Evolutionary conservation across 345 rosid genomes (phyloP).

Genomic region (Xanthoceras sorbifolium): DNA sequence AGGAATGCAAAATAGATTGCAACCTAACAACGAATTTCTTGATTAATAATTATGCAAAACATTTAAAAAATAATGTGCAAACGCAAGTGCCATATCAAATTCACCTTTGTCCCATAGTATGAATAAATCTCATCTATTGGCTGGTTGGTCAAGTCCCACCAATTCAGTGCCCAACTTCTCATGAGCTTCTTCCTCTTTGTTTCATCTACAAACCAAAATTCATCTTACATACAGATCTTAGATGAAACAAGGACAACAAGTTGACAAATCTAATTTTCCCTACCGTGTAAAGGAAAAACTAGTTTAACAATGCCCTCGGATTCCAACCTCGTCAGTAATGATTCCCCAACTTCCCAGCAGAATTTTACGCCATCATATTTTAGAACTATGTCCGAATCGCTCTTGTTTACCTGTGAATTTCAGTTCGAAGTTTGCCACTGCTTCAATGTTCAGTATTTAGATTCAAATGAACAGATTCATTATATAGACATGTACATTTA

Average conservation of each 20-base stretch:
- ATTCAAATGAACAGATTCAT: neutral
- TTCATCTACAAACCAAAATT: constrained; percentile 56
- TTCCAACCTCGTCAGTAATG: constrained; percentile 66
- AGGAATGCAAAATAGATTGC: constrained; percentile 89
- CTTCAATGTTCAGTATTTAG: constrained; percentile 10
- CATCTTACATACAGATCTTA: constrained; percentile 23
- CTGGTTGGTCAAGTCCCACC: constrained; percentile 71
- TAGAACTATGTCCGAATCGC: constrained; percentile 36
- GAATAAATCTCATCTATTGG: constrained; percentile 85
- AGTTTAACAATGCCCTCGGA: constrained; percentile 63
- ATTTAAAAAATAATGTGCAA: neutral
- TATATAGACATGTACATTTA: neutral
- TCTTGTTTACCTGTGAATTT: constrained; percentile 56
- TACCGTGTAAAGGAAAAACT: constrained; percentile 89
- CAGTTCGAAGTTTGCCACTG: constrained; percentile 8
- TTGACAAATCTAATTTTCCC: constrained; percentile 22
- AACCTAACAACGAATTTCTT: constrained; percentile 47
- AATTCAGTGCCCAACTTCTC: constrained; percentile 74
- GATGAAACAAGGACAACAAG: constrained; percentile 14
- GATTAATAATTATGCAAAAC: constrained; percentile 20
- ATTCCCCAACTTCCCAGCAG: constrained; percentile 69
- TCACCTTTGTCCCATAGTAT: constrained; percentile 85
- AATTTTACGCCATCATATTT: constrained; percentile 51
- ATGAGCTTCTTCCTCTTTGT: constrained; percentile 69
- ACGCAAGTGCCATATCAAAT: neutral